These are phyloP conservation scores for Mycena amicta DNA, from an alignment of 768 basidiomycete genomes.

Conservation along the genomic window DNA sequence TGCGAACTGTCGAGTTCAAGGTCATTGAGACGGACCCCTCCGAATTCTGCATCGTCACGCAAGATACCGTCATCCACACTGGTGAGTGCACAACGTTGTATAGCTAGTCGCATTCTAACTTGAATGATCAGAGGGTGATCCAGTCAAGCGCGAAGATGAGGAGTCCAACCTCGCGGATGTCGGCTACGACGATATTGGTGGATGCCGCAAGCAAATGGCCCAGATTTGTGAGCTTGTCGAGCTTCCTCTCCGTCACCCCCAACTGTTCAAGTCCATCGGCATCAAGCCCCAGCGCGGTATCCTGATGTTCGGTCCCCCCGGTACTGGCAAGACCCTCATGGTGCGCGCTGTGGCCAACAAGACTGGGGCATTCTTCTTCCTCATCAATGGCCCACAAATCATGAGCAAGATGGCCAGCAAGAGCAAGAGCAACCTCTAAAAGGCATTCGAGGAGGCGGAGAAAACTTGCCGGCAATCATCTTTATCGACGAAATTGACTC, in stretches of 20 bases:
- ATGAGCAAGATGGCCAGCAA: conserved; percentile 99
- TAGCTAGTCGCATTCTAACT: conserved; percentile 6
- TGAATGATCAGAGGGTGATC: conserved; percentile 80
- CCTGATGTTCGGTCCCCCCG: conserved; percentile 97
- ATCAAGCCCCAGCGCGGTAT: conserved; percentile 99
- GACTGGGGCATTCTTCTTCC: conserved; percentile 99
- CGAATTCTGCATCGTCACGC: conserved; percentile 30
- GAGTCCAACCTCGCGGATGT: neutral
- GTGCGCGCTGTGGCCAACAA: conserved; percentile 99
- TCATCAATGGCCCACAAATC: conserved; percentile 99
- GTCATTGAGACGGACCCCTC: neutral
- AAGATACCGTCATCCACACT: conserved; percentile 97
- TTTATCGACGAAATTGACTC: conserved; percentile 99
- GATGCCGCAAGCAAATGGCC: conserved; percentile 99
- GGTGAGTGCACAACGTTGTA: conserved; percentile 39
- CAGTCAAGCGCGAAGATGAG: conserved; percentile 30
- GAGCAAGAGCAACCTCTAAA: conserved; percentile 93
- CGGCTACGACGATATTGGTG: too few relatives aligned
- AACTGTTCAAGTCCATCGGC: conserved; percentile 99
- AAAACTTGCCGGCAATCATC: conserved; percentile 99
- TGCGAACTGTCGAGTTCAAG: conserved; percentile 83
- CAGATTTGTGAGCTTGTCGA: conserved; percentile 99
- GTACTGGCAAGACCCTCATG: conserved; percentile 99
- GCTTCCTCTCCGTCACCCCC: conserved; percentile 95
- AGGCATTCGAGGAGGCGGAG: conserved; percentile 99